Percentiles rank a stretch among this genome's conserved stretches.
phyloP scores from a whole-genome alignment of 805 yeast species.

The Myxozyma kluyveri region DNA sequence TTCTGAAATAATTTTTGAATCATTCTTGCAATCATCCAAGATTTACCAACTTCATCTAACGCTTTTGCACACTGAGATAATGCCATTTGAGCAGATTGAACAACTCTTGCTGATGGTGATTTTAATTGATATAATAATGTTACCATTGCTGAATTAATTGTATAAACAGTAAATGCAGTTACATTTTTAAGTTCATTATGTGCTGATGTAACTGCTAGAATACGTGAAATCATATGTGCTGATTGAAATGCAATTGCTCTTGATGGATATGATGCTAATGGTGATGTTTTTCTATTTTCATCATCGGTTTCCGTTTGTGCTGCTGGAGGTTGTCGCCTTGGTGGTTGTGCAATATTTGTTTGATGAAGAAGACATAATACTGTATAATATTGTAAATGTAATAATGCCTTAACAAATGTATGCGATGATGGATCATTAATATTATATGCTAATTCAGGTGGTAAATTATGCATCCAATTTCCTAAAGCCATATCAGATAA shows the following conservation, averaged over 20 bases:
- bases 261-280: slow-evolving; percentile 51
- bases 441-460: slow-evolving; percentile 60
- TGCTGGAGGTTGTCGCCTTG: not conserved
- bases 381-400: slow-evolving; percentile 70
- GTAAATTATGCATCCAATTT: slow-evolving; percentile 68
- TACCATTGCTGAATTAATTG: slow-evolving; percentile 60
- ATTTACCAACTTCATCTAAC: slow-evolving; percentile 46
- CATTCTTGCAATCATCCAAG: slow-evolving; percentile 52
- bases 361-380: slow-evolving; percentile 69
- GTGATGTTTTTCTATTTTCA: too few relatives aligned
- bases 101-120: slow-evolving; percentile 40
- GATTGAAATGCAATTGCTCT: slow-evolving; percentile 82
- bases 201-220: slow-evolving; percentile 54
- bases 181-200: slow-evolving; percentile 50
- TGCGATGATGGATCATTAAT: slow-evolving; percentile 54
- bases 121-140: slow-evolving; percentile 70
- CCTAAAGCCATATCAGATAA: slow-evolving; percentile 77
- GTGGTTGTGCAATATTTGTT: slow-evolving; percentile 51
- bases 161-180: slow-evolving; percentile 60
- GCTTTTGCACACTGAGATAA: slow-evolving; percentile 40
- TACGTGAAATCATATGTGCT: slow-evolving; percentile 68
- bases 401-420: slow-evolving; percentile 54
- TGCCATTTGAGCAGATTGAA: slow-evolving; percentile 41
- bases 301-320: too few relatives aligned
- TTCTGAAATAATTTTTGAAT: slow-evolving; percentile 52